phyloP scores from a whole-genome alignment of 202 grass and related monocot genomes.

The Bolboschoenoplectus hybrid region DNA sequence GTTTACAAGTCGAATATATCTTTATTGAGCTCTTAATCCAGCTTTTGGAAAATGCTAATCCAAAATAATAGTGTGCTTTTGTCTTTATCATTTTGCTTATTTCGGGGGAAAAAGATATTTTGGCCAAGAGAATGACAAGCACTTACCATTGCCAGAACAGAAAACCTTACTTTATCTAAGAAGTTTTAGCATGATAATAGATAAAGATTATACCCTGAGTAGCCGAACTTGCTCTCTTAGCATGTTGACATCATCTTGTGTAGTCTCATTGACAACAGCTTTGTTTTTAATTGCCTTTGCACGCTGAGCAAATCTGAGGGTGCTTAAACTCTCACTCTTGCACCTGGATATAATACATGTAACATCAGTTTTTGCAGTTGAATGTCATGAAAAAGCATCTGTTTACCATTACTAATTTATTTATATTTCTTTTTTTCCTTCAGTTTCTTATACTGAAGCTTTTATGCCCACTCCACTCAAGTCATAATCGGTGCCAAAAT shows the following conservation, averaged over 20 bases:
- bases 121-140: background rate
- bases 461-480: background rate
- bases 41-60: background rate
- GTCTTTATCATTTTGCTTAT: background rate
- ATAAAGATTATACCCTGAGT: constrained; percentile 59
- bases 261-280: constrained; percentile 87
- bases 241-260: constrained; percentile 79
- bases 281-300: constrained; percentile 97
- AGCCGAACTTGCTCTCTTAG: constrained; percentile 81
- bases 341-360: constrained; percentile 52
- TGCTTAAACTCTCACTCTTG: constrained; percentile 88
- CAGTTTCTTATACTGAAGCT: background rate
- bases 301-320: constrained; percentile 90
- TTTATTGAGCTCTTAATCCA: background rate
- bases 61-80: background rate
- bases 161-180: constrained; percentile 22
- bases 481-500: background rate
- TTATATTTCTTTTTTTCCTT: background rate
- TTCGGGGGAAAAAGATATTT: background rate
- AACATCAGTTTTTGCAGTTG: constrained; percentile 12
- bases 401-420: background rate
- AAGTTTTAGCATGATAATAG: constrained; percentile 25
- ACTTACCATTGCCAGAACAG: background rate
- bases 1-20: background rate
- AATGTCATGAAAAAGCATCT: background rate